phyloP scores from a whole-genome alignment of 306 rosid species.

The Fragaria nilgerrensis region DNA sequence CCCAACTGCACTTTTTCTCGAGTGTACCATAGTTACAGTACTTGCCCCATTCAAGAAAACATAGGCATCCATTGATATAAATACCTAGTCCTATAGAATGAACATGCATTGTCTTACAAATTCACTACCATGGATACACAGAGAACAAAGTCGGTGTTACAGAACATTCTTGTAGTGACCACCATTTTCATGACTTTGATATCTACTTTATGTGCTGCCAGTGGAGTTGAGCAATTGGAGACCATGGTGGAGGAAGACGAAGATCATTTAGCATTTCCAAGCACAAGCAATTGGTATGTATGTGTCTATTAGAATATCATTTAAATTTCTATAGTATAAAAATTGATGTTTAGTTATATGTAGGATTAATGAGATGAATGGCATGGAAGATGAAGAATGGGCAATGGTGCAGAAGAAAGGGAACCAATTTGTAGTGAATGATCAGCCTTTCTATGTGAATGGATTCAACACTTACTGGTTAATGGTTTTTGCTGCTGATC shows the following conservation, averaged over 20 bases:
- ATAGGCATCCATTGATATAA: slow-evolving; percentile 30
- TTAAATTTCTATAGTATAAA: not conserved
- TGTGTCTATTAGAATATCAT: not conserved
- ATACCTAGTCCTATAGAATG: slow-evolving; percentile 22
- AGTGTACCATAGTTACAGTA: slow-evolving; percentile 15
- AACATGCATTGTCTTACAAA: slow-evolving; percentile 21
- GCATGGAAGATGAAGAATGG: slow-evolving; percentile 50
- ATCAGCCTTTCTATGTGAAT: slow-evolving; percentile 78
- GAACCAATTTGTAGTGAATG: slow-evolving; percentile 77
- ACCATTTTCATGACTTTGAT: slow-evolving; percentile 34
- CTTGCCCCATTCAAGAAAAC: slow-evolving; percentile 11
- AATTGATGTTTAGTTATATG: not conserved
- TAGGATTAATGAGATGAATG: slow-evolving; percentile 42
- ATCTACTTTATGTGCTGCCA: slow-evolving; percentile 33
- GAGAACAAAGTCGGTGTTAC: slow-evolving; percentile 15
- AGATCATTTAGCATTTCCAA: slow-evolving; percentile 25
- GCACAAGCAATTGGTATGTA: slow-evolving; percentile 41
- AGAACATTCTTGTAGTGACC: slow-evolving; percentile 29
- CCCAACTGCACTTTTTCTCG: slow-evolving; percentile 39
- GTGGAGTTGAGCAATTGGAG: slow-evolving; percentile 40
- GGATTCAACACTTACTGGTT: slow-evolving; percentile 98
- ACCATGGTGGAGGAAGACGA: slow-evolving; percentile 33
- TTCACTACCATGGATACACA: slow-evolving; percentile 48
- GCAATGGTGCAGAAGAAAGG: slow-evolving; percentile 78
- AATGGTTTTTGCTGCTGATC: slow-evolving; percentile 87